Base-by-base conservation (phyloP, 2,329 filamentous ascomycete species). In the Exophiala aquamarina region DNA sequence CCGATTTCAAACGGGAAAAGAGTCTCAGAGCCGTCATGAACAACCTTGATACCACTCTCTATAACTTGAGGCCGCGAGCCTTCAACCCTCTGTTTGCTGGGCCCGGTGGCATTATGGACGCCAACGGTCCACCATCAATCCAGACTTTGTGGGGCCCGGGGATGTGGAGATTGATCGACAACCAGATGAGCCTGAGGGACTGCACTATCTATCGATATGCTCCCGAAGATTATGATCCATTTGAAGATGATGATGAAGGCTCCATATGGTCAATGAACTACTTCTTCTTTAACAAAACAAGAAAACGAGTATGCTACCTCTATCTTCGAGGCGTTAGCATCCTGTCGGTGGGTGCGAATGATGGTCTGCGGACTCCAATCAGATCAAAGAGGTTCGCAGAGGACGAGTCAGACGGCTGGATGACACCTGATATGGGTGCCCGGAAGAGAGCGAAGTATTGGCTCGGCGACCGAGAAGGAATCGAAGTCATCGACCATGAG, bases 191-290 rank as follows among this genome's bases (percentile, higher is more conserved):
- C 40, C 77, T 97, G 34, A 84, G 87, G 58, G 86, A 94, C 58
- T 98, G 93, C 70, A 86, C 84, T 46, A 83, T 92, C 53, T 97
- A 95, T 67, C 87, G 86, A 46, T 98, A 95, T 70, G 82, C 86
- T 41, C 93, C 93, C 0, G 85, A 89, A 32, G 88, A 91, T 52
- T 52, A 54, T 33, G 91, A 95, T 62, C 89, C 90, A 0, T 95
- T 94, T 61, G 86, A 91, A 59, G 90, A 90, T 54, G 91, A 95
- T 50, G 92, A 95, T 52, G 90, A 96, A 63, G 88, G 89, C 52
- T 86, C 91, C 8, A 91, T 98, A 54, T 98, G 92, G 92, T 90
- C 88, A 40, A 78, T 91, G 54, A 91, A 97, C 67, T 96, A 95
- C 69, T 95, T 98, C 74, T 95, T 97, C 68, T 97, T 96, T 78